Conservation (phyloP, 2,329 filamentous ascomycete species). For the Didymella exigua region DNA sequence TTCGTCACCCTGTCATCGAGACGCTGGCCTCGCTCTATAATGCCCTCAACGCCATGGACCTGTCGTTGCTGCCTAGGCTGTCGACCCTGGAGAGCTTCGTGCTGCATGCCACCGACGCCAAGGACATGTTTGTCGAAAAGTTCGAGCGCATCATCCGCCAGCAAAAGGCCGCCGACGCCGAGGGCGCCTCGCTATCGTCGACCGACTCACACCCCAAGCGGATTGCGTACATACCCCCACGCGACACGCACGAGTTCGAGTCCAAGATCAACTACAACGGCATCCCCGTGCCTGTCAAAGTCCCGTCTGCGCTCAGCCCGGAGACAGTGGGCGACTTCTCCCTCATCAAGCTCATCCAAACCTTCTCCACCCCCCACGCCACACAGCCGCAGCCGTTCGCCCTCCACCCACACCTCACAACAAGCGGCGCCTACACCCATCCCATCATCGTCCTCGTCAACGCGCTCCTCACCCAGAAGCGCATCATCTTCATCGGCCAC, state of each 20-base stretch:
- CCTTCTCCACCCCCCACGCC: constrained; percentile 83
- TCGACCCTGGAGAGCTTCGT: constrained; percentile 84
- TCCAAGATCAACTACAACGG: constrained; percentile 95
- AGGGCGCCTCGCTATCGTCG: constrained; percentile 42
- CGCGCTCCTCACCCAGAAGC: constrained; percentile 92
- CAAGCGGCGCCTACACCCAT: constrained; percentile 85
- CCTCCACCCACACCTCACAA: constrained; percentile 89
- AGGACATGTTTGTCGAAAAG: constrained; percentile 96
- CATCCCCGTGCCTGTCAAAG: constrained; percentile 94
- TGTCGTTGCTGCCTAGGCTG: constrained; percentile 87
- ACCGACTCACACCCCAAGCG: constrained; percentile 52
- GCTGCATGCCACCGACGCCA: constrained; percentile 87
- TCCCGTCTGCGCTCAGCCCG: constrained; percentile 89
- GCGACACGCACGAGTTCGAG: constrained; percentile 98
- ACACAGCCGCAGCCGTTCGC: constrained; percentile 83
- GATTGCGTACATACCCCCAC: constrained; percentile 75
- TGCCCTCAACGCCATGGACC: constrained; percentile 94
- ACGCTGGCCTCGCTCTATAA: constrained; percentile 89
- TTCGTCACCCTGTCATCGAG: constrained; percentile 85
- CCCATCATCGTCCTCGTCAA: constrained; percentile 95
- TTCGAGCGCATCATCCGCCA: constrained; percentile 94
- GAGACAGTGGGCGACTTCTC: constrained; percentile 98
- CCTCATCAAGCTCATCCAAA: constrained; percentile 94
- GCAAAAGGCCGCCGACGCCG: constrained; percentile 70
- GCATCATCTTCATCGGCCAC: constrained; percentile 93